Base-by-base conservation (phyloP, 2,329 filamentous ascomycete species). In the Diaporthe batatas region DNA sequence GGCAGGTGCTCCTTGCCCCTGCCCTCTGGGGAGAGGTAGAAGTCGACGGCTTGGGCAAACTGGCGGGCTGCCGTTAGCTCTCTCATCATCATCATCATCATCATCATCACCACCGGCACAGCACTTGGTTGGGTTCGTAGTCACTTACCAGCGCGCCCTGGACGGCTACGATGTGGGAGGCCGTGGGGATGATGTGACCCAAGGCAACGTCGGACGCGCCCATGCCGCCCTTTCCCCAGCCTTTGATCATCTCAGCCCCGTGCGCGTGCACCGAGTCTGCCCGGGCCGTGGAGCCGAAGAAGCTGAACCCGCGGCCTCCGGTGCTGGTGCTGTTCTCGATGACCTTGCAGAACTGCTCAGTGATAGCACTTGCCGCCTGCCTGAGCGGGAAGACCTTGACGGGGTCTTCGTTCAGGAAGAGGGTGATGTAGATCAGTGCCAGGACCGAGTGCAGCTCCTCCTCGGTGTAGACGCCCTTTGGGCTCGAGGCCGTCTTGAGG, bases 31-130 rank as follows among this genome's bases (percentile, higher is more conserved):
- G 89, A 88, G 6, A 95, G 86, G 79, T 93, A 95, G 82, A 89
- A 94, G 79, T 95, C 92, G 23, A 94, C 84, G 2, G 92, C 86
- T 82, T 93, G 91, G 1, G 91, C 90, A 79, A 95, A 94, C 86
- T 91, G 74, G n/a, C n/a, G n/a, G n/a, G n/a, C n/a, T n/a, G n/a
- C n/a, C 5, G 51, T 74, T 21, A 74, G 58, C 21, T 39, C 29
- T 29, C n/a, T n/a, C 14, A 39, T 3, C 39, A 42, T 18, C 39
- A 18, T 2, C 6, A 25, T 3, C 14, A n/a, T n/a, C 14, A 39
- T 3, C 39, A 42, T 18, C 39, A 18, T 2, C 6, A 25, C 6
- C 14, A n/a, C n/a, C n/a, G n/a, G n/a, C n/a, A 1, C 1, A 8
- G 54, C 6, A 14, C 16, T 8, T 1, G 1, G 29, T 71, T 82